Evolutionary conservation across 495 filamentous ascomycete species (phyloP), one percentile per base, ranked within the genome.

Genomic region (Xylaria flabelliformis): DNA sequence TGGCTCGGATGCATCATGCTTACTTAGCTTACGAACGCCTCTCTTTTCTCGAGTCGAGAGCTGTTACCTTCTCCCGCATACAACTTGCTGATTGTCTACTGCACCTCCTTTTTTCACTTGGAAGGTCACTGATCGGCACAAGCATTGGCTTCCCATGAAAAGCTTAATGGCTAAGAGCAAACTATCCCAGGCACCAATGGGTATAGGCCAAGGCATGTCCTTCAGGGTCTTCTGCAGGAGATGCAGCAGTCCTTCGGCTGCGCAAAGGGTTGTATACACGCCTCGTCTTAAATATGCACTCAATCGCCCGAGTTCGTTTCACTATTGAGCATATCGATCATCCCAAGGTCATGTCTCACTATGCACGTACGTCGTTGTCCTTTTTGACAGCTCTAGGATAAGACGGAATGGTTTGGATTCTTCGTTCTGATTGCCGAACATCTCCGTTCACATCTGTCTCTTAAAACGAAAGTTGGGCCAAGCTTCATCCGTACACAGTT

Each of bases 261-360:
- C 39, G n/a, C 24, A 46, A 50, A 46, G 15, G 39, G 69, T 32
- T 55, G 44, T 32, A 64, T 71, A 44, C 24, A 46, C 59, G 59
- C 19, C n/a, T 21, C 9, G 24, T 21, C n/a, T 55, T 34, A 21
- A 42, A 6, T 39, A 36, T 64, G 17, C 17, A 15, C 36, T 64
- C 59, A 21, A 63, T 26, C 0, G 13, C 36, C 32, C 42, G 15
- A 55, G 44, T 55, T 36, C 53, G 53, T 69, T 55, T 70, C 58
- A 53, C 58, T 53, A n/a, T 8, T 24, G 34, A 29, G 34, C 46
- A 32, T 26, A 64, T 50, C 24, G n/a, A 29, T 10, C 17, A 32
- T 64, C 15, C 44, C 48, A 4, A 56, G 19, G 42, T 21, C 34
- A 44, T 56, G 24, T 24, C 2, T 71, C 34, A 44, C 19, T 64